Evolutionary conservation across 257 asterid genomes (phyloP).

Genomic region (Echium plantagineum): DNA sequence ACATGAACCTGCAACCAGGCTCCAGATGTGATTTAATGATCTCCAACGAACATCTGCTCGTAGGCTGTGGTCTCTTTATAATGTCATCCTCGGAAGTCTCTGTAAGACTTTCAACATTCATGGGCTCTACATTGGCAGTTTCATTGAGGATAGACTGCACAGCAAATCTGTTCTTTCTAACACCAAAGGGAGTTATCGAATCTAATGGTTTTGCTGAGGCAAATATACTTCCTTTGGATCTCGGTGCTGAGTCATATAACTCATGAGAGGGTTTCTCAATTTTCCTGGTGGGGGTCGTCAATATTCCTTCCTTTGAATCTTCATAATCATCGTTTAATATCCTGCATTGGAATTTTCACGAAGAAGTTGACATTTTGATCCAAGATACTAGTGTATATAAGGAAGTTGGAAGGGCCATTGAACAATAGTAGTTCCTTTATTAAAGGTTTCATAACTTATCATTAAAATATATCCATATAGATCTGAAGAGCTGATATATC

Average conservation of each 20-base stretch:
- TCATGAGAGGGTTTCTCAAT: slow-evolving; percentile 20
- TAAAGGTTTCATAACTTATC: not conserved
- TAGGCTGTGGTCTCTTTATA: slow-evolving; percentile 68
- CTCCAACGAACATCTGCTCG: slow-evolving; percentile 47
- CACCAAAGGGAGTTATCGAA: slow-evolving; percentile 79
- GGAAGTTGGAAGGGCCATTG: not conserved
- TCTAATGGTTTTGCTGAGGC: slow-evolving; percentile 42
- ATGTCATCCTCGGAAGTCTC: slow-evolving; percentile 58
- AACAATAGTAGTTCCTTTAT: not conserved
- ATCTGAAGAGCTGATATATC: not conserved
- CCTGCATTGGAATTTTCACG: slow-evolving; percentile 28
- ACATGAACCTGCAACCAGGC: slow-evolving; percentile 92
- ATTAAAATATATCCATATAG: not conserved
- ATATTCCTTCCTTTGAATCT: slow-evolving; percentile 37
- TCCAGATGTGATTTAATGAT: slow-evolving; percentile 42
- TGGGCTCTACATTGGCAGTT: slow-evolving; percentile 20
- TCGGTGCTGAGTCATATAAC: slow-evolving; percentile 39
- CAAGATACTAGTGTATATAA: not conserved
- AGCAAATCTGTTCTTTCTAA: slow-evolving; percentile 71
- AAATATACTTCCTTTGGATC: slow-evolving; percentile 42
- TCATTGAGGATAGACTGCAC: slow-evolving; percentile 71
- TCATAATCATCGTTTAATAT: slow-evolving; percentile 44
- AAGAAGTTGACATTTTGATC: not conserved
- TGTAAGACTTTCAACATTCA: slow-evolving; percentile 32
- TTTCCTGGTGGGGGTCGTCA: slow-evolving; percentile 42